phyloP scores from a whole-genome alignment of 306 rosid species.

The Benincasa hispida region DNA sequence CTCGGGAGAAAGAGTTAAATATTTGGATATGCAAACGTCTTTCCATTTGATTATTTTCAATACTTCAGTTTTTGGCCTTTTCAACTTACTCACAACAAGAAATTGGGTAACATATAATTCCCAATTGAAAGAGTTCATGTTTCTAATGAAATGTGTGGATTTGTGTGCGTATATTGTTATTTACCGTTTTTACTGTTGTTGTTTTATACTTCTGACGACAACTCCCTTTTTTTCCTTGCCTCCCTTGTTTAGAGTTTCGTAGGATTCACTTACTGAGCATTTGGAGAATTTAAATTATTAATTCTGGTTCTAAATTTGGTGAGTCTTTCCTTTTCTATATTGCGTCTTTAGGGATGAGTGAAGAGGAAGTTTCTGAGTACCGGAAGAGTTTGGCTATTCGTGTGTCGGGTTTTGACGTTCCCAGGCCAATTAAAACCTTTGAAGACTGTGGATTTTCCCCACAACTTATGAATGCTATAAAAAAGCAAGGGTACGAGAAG shows the following conservation, averaged over 20 bases:
- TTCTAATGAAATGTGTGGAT: not conserved
- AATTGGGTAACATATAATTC: not conserved
- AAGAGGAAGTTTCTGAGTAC: slow-evolving; percentile 71
- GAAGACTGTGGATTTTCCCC: slow-evolving; percentile 68
- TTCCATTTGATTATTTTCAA: not conserved
- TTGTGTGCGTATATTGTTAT: not conserved
- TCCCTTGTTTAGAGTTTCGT: not conserved
- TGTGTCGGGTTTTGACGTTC: slow-evolving; percentile 80
- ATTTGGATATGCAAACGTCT: not conserved
- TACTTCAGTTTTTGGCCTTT: not conserved
- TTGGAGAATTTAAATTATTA: not conserved
- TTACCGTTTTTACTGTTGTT: not conserved
- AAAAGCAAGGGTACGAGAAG: slow-evolving; percentile 82
- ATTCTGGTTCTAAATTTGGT: not conserved
- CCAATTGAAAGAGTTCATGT: not conserved
- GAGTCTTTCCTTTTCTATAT: not conserved
- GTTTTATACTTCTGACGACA: not conserved
- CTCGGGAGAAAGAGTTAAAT: not conserved
- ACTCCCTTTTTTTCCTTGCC: not conserved
- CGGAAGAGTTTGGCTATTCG: slow-evolving; percentile 86
- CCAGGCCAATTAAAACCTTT: slow-evolving; percentile 72
- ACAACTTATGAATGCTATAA: slow-evolving; percentile 77
- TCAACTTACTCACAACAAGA: not conserved
- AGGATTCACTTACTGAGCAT: not conserved
- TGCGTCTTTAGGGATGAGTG: slow-evolving; percentile 56